phyloP scores from a whole-genome alignment of 225 moss, liverwort and hornwort species.

The Straminergon stramineum region DNA sequence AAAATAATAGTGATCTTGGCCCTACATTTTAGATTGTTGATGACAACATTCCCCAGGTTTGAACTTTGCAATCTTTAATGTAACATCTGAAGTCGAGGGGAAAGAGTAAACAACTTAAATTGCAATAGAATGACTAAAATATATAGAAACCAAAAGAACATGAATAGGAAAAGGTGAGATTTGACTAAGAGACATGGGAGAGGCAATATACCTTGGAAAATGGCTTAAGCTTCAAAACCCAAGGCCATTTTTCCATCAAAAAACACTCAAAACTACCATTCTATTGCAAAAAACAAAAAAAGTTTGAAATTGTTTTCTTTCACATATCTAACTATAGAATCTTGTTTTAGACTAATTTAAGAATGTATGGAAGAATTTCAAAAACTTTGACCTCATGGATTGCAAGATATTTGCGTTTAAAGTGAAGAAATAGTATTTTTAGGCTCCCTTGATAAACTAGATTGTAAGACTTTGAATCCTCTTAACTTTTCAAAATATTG shows the following conservation, averaged over 20 bases:
- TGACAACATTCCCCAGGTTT: background rate
- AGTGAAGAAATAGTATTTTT: no score
- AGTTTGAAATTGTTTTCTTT: rapidly evolving
- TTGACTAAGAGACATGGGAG: rapidly evolving
- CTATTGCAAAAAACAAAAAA: background rate
- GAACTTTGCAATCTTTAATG: background rate
- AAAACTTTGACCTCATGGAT: no score
- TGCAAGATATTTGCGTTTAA: no score
- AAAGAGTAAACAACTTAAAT: background rate
- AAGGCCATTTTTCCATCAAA: background rate
- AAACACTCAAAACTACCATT: background rate
- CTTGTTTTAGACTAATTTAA: background rate
- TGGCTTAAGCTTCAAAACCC: rapidly evolving
- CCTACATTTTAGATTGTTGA: background rate
- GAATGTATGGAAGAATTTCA: background rate
- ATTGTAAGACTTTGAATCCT: no score
- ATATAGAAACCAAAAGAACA: background rate
- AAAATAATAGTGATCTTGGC: rapidly evolving
- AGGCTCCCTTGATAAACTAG: no score
- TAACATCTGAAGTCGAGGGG: rapidly evolving
- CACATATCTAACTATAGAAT: background rate
- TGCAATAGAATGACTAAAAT: background rate
- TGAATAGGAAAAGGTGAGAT: background rate
- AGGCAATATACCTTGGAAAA: background rate
- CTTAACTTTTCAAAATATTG: no score